phyloP scores from a whole-genome alignment of 306 rosid species.

The Acacia melanoxylon region DNA sequence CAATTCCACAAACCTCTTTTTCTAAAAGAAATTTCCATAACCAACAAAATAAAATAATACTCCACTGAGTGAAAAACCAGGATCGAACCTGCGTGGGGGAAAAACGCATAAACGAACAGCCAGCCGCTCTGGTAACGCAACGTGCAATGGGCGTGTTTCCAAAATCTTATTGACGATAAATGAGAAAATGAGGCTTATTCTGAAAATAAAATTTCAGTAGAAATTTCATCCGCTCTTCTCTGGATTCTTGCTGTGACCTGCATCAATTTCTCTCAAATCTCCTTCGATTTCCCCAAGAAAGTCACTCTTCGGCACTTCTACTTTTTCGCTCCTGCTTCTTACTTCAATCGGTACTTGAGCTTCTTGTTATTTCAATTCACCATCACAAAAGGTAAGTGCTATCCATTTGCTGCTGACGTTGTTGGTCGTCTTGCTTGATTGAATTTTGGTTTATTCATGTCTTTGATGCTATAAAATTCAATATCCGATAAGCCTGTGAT shows the following conservation, averaged over 20 bases:
- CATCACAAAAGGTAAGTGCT: conserved; percentile 5
- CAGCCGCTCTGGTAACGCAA: background rate
- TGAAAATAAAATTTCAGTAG: background rate
- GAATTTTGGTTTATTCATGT: conserved; percentile 27
- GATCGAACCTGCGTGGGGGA: background rate
- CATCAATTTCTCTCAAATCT: background rate
- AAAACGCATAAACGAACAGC: too few relatives aligned
- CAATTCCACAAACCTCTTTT: background rate
- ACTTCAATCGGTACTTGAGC: background rate
- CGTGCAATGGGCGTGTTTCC: too few relatives aligned
- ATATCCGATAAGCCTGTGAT: conserved; percentile 33
- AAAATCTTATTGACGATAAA: background rate
- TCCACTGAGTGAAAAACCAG: background rate
- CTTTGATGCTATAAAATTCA: conserved; percentile 41
- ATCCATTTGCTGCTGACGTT: conserved; percentile 12
- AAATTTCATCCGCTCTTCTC: background rate
- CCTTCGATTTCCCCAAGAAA: background rate
- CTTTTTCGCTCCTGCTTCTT: background rate
- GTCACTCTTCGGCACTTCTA: background rate
- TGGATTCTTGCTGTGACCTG: background rate
- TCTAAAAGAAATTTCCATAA: background rate
- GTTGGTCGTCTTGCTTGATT: conserved; percentile 4
- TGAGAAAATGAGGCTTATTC: background rate
- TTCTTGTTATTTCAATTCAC: conserved; percentile 11
- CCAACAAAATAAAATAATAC: background rate